These are phyloP conservation scores for Quercus tomentella DNA, from an alignment of 331 rosid species.

Conservation along the genomic window DNA sequence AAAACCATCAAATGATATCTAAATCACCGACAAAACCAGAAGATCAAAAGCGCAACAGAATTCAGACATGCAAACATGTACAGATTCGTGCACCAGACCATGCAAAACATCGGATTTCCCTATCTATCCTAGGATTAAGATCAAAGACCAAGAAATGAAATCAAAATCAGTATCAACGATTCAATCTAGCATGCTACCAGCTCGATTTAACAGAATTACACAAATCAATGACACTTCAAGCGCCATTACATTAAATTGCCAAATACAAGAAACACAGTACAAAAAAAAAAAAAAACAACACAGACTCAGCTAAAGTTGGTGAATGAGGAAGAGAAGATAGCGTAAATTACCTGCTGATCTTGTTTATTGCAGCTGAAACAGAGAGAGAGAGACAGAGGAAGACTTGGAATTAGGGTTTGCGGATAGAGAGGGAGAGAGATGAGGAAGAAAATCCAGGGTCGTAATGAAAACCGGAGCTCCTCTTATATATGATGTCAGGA, in stretches of 20 bases:
- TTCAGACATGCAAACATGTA: constrained; percentile 9
- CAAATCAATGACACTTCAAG: constrained; percentile 25
- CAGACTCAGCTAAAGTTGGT: constrained; percentile 1
- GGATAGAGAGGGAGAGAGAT: constrained; percentile 25
- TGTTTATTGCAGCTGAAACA: constrained; percentile 10
- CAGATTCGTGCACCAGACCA: constrained; percentile 27
- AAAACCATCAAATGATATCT: constrained; percentile 17
- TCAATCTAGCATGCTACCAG: constrained; percentile 20
- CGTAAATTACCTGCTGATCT: constrained; percentile 68
- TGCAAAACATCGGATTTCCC: constrained; percentile 22
- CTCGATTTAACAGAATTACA: constrained; percentile 31
- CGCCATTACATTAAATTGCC: constrained; percentile 8
- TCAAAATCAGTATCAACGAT: not conserved
- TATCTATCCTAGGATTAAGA: constrained; percentile 19
- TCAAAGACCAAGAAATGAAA: constrained; percentile 29
- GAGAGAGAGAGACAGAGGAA: constrained; percentile 27
- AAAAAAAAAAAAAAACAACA: not conserved
- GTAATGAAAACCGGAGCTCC: constrained; percentile 39
- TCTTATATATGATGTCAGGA: constrained; percentile 14
- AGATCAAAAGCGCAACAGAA: constrained; percentile 18
- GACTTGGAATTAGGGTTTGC: constrained; percentile 77
- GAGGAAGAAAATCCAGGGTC: constrained; percentile 50
- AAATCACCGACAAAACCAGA: constrained; percentile 34
- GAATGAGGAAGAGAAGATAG: constrained; percentile 11
- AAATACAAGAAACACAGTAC: not conserved